Evolutionary conservation across 306 rosid species (phyloP).

Genomic region (Mimosa bimucronata): DNA sequence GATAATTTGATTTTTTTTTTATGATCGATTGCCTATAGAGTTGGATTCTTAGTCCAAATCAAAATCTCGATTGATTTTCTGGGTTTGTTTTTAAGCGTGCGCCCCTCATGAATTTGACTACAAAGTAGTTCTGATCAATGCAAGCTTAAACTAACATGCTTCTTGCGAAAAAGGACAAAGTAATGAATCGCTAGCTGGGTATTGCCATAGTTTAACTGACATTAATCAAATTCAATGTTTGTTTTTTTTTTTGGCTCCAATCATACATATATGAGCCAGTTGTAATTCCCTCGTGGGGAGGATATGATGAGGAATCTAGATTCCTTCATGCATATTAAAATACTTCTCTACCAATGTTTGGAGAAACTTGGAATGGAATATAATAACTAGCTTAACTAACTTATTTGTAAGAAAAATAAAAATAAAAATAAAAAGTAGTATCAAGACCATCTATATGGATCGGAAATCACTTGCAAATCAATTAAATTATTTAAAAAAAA

Average conservation of each 20-base stretch:
- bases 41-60: slow-evolving; percentile 33
- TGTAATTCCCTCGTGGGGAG: slow-evolving; percentile 36
- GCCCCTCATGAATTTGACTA: slow-evolving; percentile 50
- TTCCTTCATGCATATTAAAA: slow-evolving; percentile 4
- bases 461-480: too few relatives aligned
- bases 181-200: slow-evolving; percentile 3
- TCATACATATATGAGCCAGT: neutral
- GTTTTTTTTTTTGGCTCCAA: neutral
- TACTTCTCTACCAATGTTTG: neutral
- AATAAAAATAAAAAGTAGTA: too few relatives aligned
- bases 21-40: slow-evolving; percentile 25
- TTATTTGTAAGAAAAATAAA: too few relatives aligned
- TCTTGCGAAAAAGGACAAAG: slow-evolving; percentile 36
- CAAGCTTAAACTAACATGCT: slow-evolving; percentile 27
- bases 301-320: slow-evolving; percentile 24
- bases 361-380: too few relatives aligned
- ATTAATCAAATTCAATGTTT: neutral
- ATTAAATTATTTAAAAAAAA: too few relatives aligned
- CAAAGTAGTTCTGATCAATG: slow-evolving; percentile 26
- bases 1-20: slow-evolving; percentile 6
- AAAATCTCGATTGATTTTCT: slow-evolving; percentile 36
- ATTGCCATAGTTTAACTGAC: slow-evolving; percentile 1
- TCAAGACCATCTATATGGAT: too few relatives aligned
- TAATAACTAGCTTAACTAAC: too few relatives aligned
- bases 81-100: slow-evolving; percentile 33